These are phyloP conservation scores for Stachybotrys echinatus DNA, from an alignment of 2,329 filamentous ascomycete species.

Conservation along the genomic window DNA sequence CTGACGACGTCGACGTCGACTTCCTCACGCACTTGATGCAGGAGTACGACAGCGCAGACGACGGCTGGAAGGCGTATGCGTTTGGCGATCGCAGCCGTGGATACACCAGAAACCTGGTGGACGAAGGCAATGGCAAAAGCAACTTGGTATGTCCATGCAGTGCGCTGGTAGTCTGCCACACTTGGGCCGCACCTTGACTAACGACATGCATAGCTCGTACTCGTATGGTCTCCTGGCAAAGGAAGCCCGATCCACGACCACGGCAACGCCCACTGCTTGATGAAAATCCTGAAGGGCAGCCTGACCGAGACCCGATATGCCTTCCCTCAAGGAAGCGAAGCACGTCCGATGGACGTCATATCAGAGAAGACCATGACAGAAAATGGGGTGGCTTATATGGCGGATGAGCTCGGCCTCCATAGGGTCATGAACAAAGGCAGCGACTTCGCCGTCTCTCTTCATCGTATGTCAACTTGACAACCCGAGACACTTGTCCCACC, in stretches of 20 bases:
- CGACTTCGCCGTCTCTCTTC: constrained; percentile 78
- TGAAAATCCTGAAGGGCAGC: constrained; percentile 78
- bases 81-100: constrained; percentile 63
- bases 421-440: constrained; percentile 71
- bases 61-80: constrained; percentile 72
- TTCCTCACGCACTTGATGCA: constrained; percentile 70
- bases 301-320: constrained; percentile 78
- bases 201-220: constrained; percentile 56
- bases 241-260: constrained; percentile 84
- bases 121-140: constrained; percentile 78
- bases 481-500: constrained; percentile 22
- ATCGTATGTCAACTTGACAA: constrained; percentile 45
- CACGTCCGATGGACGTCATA: constrained; percentile 56
- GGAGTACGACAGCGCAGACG: constrained; percentile 61
- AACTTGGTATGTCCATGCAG: constrained; percentile 54
- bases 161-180: neutral
- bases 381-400: constrained; percentile 84
- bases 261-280: constrained; percentile 84
- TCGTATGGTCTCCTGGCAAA: constrained; percentile 85
- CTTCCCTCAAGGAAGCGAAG: constrained; percentile 52
- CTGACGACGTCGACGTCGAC: constrained; percentile 71
- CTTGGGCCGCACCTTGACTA: constrained; percentile 6
- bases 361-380: constrained; percentile 63
- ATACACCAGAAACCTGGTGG: constrained; percentile 86
- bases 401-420: constrained; percentile 83